Percentiles rank a stretch among this genome's conserved stretches.
phyloP scores from a whole-genome alignment of 192 early-diverging fungal genomes.

The Coemansia javaensis region DNA sequence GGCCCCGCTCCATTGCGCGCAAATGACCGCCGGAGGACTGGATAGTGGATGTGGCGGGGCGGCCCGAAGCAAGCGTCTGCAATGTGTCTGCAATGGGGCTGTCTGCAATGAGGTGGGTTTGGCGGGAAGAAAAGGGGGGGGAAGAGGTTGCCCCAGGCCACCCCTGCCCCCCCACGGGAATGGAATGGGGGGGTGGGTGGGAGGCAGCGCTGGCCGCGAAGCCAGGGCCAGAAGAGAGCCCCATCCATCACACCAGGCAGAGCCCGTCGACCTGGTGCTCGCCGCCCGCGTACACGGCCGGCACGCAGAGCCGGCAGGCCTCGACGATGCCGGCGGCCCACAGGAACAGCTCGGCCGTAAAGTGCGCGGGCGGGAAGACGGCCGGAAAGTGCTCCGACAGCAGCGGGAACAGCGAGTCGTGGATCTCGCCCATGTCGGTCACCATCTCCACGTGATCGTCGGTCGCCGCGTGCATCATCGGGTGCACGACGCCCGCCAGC shows the following conservation, averaged over 20 bases:
- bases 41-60: too few relatives aligned
- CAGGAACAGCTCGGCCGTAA: conserved; percentile 31
- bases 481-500: conserved; percentile 22
- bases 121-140: too few relatives aligned
- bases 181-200: too few relatives aligned
- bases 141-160: too few relatives aligned
- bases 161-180: too few relatives aligned
- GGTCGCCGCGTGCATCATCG: conserved; percentile 16
- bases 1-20: too few relatives aligned
- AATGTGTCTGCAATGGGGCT: too few relatives aligned
- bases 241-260: conserved; percentile 13
- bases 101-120: too few relatives aligned
- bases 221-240: too few relatives aligned
- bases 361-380: conserved; percentile 17
- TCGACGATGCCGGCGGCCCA: conserved; percentile 44
- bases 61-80: too few relatives aligned
- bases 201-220: too few relatives aligned
- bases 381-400: conserved; percentile 33
- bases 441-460: conserved; percentile 22
- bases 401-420: conserved; percentile 37
- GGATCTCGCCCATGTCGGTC: conserved; percentile 28
- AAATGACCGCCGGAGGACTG: too few relatives aligned
- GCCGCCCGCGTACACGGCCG: background rate
- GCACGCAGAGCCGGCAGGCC: conserved; percentile 14
- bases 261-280: conserved; percentile 17